phyloP scores from a whole-genome alignment of 2,329 filamentous ascomycete genomes.

The Bipolaris sorokiniana region DNA sequence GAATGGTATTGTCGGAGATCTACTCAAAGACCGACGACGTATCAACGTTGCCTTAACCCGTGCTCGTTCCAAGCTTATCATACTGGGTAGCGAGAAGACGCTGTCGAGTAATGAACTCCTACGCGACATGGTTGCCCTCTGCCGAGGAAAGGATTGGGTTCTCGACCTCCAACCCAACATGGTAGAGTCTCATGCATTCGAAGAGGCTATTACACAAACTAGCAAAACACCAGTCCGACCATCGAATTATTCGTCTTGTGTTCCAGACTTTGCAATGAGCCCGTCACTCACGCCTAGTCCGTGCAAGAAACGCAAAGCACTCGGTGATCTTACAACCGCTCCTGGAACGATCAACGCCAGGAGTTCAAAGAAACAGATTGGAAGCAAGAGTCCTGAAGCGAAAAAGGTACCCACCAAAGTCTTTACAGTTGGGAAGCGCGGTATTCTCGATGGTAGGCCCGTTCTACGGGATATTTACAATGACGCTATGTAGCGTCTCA shows the following conservation, averaged over 20 bases:
- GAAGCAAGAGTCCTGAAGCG: slow-evolving; percentile 39
- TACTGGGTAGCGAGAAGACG: slow-evolving; percentile 82
- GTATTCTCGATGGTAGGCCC: slow-evolving; percentile 69
- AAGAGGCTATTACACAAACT: slow-evolving; percentile 57
- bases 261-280: background rate
- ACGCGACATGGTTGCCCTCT: slow-evolving; percentile 74
- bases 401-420: slow-evolving; percentile 64
- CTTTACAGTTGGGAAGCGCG: slow-evolving; percentile 61
- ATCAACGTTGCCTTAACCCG: slow-evolving; percentile 97
- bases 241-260: background rate
- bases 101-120: slow-evolving; percentile 76
- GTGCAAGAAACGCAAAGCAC: slow-evolving; percentile 40
- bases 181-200: slow-evolving; percentile 71
- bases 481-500: slow-evolving; percentile 44
- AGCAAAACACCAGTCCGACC: slow-evolving; percentile 19
- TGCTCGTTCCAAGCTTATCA: slow-evolving; percentile 87
- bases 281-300: slow-evolving; percentile 33
- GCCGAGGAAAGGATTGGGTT: slow-evolving; percentile 80
- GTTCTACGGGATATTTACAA: slow-evolving; percentile 80
- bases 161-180: slow-evolving; percentile 72
- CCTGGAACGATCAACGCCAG: slow-evolving; percentile 19
- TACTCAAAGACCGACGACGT: slow-evolving; percentile 87
- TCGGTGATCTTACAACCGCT: slow-evolving; percentile 31
- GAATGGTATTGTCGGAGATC: slow-evolving; percentile 80
- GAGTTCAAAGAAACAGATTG: slow-evolving; percentile 25